Percentiles rank a stretch among this genome's conserved stretches.
Evolutionary conservation across 352 stramenopile genomes (phyloP).

Genomic region (Phytophthora multivora): DNA sequence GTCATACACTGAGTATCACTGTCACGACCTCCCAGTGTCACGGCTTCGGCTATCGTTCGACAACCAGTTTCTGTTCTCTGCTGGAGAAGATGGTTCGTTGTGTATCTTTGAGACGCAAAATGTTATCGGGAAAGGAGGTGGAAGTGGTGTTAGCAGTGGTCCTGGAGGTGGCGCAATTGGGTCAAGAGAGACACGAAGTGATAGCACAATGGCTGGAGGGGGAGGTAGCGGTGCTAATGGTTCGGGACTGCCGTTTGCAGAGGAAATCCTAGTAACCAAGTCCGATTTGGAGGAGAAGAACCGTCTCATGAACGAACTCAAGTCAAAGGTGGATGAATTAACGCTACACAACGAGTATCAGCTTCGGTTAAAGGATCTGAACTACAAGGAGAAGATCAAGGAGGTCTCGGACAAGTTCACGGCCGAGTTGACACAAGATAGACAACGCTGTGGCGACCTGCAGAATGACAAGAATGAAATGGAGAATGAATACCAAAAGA

Average conservation of each 20-base stretch:
- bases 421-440: slow-evolving; percentile 93
- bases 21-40: slow-evolving; percentile 79
- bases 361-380: slow-evolving; percentile 94
- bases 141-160: slow-evolving; percentile 20
- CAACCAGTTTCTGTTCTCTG: slow-evolving; percentile 93
- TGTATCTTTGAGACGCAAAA: slow-evolving; percentile 91
- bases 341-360: slow-evolving; percentile 96
- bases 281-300: slow-evolving; percentile 94
- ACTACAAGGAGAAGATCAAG: slow-evolving; percentile 96
- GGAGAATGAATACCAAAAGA: slow-evolving; percentile 92
- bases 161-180: slow-evolving; percentile 32
- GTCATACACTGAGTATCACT: slow-evolving; percentile 74
- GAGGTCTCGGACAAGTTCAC: slow-evolving; percentile 94
- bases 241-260: slow-evolving; percentile 79
- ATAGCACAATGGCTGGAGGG: slow-evolving; percentile 37
- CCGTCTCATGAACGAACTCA: slow-evolving; percentile 91
- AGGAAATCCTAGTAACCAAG: slow-evolving; percentile 95
- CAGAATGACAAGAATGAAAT: slow-evolving; percentile 92
- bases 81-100: slow-evolving; percentile 91
- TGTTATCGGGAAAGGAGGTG: slow-evolving; percentile 41
- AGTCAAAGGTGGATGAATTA: slow-evolving; percentile 94
- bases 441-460: slow-evolving; percentile 89
- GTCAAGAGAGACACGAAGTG: slow-evolving; percentile 32
- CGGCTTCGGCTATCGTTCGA: slow-evolving; percentile 82
- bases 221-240: slow-evolving; percentile 48